These are phyloP conservation scores for Diplosphaera chodatii DNA, from an alignment of 139 green algal species.

Conservation along the genomic window DNA sequence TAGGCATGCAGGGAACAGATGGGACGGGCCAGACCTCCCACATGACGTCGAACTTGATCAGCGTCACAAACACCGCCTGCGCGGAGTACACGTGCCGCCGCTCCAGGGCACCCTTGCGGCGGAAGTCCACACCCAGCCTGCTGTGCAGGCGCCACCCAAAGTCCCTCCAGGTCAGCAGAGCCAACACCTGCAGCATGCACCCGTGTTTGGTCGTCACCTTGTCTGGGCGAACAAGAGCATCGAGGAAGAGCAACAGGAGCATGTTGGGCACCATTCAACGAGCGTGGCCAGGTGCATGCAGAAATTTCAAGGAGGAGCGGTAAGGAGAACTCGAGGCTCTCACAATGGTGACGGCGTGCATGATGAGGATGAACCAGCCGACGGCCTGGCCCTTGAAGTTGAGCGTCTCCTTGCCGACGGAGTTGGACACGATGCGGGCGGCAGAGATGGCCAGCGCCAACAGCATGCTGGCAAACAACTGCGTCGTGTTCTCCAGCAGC, in stretches of 20 bases:
- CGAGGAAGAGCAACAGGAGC: too few species aligned
- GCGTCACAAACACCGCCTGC: background rate
- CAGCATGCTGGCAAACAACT: background rate
- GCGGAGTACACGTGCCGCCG: background rate
- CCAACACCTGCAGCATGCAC: constrained; percentile 3
- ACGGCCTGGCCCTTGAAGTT: background rate
- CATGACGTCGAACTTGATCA: background rate
- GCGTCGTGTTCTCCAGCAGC: background rate
- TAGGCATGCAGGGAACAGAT: too few species aligned
- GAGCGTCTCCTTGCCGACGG: background rate
- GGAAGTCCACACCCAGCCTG: constrained; percentile 25
- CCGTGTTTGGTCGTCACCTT: too few species aligned
- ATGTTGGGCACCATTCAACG: too few species aligned
- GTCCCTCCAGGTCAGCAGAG: constrained; percentile 19
- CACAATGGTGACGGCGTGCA: background rate
- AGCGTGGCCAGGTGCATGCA: too few species aligned
- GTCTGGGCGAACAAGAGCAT: too few species aligned
- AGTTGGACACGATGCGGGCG: background rate
- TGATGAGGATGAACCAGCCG: background rate
- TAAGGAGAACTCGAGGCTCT: too few species aligned
- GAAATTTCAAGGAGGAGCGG: too few species aligned
- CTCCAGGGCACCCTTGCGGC: constrained; percentile 11
- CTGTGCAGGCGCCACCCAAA: constrained; percentile 33
- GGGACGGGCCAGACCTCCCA: background rate
- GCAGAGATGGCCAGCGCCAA: background rate